phyloP scores from a whole-genome alignment of 257 asterid genomes.

The Solanum arcanum region DNA sequence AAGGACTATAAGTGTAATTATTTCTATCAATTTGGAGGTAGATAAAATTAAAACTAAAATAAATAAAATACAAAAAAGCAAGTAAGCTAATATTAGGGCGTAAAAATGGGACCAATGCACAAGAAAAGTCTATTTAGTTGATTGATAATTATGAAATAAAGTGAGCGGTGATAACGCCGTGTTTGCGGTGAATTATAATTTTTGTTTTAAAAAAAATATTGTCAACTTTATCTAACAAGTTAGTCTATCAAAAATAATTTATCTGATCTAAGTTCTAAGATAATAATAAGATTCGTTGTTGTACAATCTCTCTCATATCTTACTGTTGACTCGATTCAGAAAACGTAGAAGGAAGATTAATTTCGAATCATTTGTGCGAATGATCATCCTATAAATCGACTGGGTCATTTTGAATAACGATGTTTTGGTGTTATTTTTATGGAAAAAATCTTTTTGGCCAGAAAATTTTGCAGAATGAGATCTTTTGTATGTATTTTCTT shows the following conservation, averaged over 20 bases:
- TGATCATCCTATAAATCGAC: rapidly evolving
- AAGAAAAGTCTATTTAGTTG: slow-evolving; percentile 7
- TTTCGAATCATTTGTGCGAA: rapidly evolving
- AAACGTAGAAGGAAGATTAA: no score
- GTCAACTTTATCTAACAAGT: not conserved
- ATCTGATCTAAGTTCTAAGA: no score
- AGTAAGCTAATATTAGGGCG: slow-evolving; percentile 25
- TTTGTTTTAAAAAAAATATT: not conserved
- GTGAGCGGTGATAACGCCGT: slow-evolving; percentile 36
- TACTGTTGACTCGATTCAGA: not conserved
- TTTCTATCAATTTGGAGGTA: not conserved
- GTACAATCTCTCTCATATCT: rapidly evolving
- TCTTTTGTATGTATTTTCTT: no score
- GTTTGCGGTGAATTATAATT: slow-evolving; percentile 18
- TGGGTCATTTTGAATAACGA: not conserved
- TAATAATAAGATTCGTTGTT: not conserved
- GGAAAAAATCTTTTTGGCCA: no score
- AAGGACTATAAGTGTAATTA: not conserved
- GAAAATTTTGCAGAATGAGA: no score
- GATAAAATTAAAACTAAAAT: not conserved
- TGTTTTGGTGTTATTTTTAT: no score
- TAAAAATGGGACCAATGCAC: slow-evolving; percentile 19
- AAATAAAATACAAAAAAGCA: not conserved
- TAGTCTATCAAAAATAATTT: not conserved
- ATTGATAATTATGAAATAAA: slow-evolving; percentile 1